Conservation (phyloP, 2,329 filamentous ascomycete species). For the Annulohypoxylon truncatum region DNA sequence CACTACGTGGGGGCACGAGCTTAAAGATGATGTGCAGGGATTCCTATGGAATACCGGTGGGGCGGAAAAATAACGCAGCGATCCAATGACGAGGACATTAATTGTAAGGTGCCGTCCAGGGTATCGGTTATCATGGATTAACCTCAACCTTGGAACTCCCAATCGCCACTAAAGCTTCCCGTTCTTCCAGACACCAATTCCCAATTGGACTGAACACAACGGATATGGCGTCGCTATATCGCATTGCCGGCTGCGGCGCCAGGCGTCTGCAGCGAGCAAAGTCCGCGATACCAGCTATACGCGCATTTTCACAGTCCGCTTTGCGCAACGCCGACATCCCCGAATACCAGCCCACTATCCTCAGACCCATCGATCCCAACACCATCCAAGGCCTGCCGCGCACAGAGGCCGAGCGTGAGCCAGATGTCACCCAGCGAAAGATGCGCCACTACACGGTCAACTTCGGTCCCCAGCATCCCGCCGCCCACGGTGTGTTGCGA, state of each 20-base stretch:
- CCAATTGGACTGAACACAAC: conserved; percentile 49
- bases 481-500: conserved; percentile 96
- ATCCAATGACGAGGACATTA: conserved; percentile 48
- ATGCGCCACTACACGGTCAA: conserved; percentile 99
- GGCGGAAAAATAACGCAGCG: conserved; percentile 44
- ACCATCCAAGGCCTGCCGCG: conserved; percentile 58
- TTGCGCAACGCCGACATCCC: conserved; percentile 71
- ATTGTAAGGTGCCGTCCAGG: conserved; percentile 31
- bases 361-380: conserved; percentile 73
- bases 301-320: conserved; percentile 74
- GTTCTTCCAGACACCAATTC: conserved; percentile 35
- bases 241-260: conserved; percentile 77
- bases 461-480: conserved; percentile 98
- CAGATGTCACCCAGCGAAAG: conserved; percentile 74
- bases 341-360: conserved; percentile 65
- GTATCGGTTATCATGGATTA: conserved; percentile 6
- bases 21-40: conserved; percentile 3
- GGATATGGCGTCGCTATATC: conserved; percentile 77
- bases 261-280: conserved; percentile 65
- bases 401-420: conserved; percentile 59
- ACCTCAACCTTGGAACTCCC: conserved; percentile 18
- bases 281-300: conserved; percentile 48
- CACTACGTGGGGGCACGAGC: background rate
- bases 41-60: conserved; percentile 4
- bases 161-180: conserved; percentile 12